Evolutionary conservation across 1,284 basidiomycete species (phyloP).

Genomic region (Coriolopsis trogii): DNA sequence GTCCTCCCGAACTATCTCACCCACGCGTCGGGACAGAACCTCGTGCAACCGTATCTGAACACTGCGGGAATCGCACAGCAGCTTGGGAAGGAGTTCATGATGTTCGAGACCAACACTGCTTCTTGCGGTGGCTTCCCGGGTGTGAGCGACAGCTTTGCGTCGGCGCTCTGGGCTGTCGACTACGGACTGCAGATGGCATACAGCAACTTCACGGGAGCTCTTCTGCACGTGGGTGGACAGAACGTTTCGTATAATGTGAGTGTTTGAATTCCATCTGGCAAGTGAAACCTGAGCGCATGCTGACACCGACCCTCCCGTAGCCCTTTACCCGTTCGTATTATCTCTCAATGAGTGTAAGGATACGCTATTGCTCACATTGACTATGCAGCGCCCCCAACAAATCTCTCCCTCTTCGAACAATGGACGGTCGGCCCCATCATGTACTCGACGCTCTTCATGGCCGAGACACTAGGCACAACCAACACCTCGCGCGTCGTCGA

Average conservation of each 20-base stretch:
- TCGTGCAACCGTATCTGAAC: conserved; percentile 55
- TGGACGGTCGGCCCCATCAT: conserved; percentile 72
- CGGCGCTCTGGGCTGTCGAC: conserved; percentile 48
- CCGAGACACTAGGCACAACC: conserved; percentile 69
- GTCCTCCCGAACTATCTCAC: conserved; percentile 60
- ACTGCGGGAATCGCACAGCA: conserved; percentile 47
- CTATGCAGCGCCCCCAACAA: conserved; percentile 57
- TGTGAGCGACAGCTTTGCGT: conserved; percentile 62
- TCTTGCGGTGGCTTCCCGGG: conserved; percentile 83
- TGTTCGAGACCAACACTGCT: conserved; percentile 84
- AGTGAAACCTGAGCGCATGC: background rate
- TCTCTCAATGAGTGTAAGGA: conserved; percentile 18
- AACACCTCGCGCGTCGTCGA: conserved; percentile 64
- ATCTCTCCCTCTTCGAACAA: conserved; percentile 54
- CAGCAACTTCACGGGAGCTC: conserved; percentile 57
- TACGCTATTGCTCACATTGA: conserved; percentile 3
- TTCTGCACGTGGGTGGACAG: conserved; percentile 71
- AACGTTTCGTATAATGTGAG: conserved; percentile 68
- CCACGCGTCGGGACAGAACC: conserved; percentile 50
- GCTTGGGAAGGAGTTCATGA: conserved; percentile 48
- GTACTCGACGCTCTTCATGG: conserved; percentile 68
- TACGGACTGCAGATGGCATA: conserved; percentile 48
- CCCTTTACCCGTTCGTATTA: conserved; percentile 48
- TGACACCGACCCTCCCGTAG: conserved; percentile 17
- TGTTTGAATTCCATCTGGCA: conserved; percentile 8